phyloP scores from a whole-genome alignment of 495 filamentous ascomycete genomes.

The Hypomontagnella monticulosa region DNA sequence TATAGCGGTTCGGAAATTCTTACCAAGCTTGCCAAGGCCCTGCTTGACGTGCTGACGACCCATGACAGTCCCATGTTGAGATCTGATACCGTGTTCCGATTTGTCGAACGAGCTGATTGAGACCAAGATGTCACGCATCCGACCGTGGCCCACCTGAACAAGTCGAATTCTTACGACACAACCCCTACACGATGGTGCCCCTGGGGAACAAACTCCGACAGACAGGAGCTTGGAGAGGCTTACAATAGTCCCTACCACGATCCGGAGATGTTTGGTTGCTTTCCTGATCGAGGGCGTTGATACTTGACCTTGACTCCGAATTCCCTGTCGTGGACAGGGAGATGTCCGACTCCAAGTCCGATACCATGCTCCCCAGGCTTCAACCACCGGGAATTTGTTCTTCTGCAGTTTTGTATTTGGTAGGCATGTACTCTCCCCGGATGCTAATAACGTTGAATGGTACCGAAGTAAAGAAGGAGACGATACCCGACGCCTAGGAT shows the following conservation, averaged over 20 bases:
- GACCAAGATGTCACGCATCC: conserved; percentile 24
- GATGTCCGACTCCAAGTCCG: conserved; percentile 13
- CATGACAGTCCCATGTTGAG: conserved; percentile 17
- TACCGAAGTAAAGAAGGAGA: conserved; percentile 22
- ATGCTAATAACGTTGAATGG: conserved; percentile 21
- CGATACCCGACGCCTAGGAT: conserved; percentile 32
- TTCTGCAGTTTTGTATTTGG: not conserved
- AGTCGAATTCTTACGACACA: conserved; percentile 13
- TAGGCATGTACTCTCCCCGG: conserved; percentile 13
- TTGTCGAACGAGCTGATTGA: conserved; percentile 18
- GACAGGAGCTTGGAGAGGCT: conserved; percentile 21
- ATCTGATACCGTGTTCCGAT: conserved; percentile 28
- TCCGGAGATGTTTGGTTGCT: conserved; percentile 32
- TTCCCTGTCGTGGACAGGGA: conserved; percentile 37
- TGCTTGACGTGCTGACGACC: conserved; percentile 22
- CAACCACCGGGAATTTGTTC: conserved; percentile 7
- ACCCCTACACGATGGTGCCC: conserved; percentile 9
- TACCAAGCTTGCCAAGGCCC: conserved; percentile 23
- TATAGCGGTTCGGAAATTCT: conserved; percentile 23
- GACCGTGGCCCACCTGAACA: conserved; percentile 7
- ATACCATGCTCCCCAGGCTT: conserved; percentile 16
- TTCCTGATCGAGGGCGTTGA: conserved; percentile 33
- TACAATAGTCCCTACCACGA: conserved; percentile 19
- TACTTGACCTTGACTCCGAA: conserved; percentile 29
- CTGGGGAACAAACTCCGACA: conserved; percentile 29